Evolutionary conservation across 2,329 filamentous ascomycete genomes (phyloP).

Genomic region (Diaporthe citrichinensis): DNA sequence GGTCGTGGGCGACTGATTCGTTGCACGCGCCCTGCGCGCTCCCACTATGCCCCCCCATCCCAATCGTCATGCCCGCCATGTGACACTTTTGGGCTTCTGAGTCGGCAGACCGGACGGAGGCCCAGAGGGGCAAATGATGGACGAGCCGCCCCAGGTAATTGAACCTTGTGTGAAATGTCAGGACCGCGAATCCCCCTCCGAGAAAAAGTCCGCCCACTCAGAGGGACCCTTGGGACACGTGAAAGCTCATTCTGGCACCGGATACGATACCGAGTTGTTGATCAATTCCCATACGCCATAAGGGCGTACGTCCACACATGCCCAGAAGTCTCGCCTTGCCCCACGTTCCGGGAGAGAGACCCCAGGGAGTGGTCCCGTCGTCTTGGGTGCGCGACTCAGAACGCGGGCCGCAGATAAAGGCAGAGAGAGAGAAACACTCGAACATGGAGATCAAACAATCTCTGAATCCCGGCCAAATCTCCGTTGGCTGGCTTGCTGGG

Average conservation of each 20-base stretch:
- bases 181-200: background rate
- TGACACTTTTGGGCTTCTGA: slow-evolving; percentile 18
- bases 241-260: background rate
- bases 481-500: background rate
- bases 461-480: slow-evolving; percentile 23
- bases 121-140: slow-evolving; percentile 18
- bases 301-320: background rate
- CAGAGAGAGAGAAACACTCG: background rate
- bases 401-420: background rate
- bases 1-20: slow-evolving; percentile 8
- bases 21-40: slow-evolving; percentile 4
- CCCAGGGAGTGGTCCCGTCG: slow-evolving; percentile 15
- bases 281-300: background rate
- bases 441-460: slow-evolving; percentile 18
- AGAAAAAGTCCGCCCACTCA: background rate
- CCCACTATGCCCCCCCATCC: background rate
- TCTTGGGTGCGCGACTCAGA: slow-evolving; percentile 10
- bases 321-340: background rate
- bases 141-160: background rate
- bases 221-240: background rate
- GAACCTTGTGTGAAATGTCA: slow-evolving; percentile 17
- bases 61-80: background rate
- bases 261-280: background rate
- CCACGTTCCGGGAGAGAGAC: background rate
- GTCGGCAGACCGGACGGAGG: slow-evolving; percentile 16